A percentile compares a stretch with the other conserved stretches of the same genome.
phyloP scores from a whole-genome alignment of 768 basidiomycete genomes.

The Thelephora ganbajun region DNA sequence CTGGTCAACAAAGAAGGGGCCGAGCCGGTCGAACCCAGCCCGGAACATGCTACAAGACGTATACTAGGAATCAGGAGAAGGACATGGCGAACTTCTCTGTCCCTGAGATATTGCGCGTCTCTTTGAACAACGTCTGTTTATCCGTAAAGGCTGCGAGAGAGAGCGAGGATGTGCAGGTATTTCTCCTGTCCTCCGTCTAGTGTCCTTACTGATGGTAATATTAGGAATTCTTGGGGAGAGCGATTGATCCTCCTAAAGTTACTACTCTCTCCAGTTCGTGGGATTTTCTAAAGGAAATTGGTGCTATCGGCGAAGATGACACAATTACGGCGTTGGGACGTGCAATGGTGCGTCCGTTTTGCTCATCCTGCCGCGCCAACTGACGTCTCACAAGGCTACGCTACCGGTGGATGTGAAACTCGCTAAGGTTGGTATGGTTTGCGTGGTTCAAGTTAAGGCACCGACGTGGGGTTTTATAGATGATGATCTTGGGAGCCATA shows the following conservation, averaged over 20 bases:
- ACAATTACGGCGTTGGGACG: conserved; percentile 70
- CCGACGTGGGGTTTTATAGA: conserved; percentile 26
- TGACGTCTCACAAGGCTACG: conserved; percentile 35
- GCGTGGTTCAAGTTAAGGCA: background rate
- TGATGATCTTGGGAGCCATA: conserved; percentile 75
- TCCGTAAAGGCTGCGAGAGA: conserved; percentile 72
- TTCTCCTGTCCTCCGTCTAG: background rate
- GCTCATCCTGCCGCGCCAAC: background rate
- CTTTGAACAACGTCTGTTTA: conserved; percentile 70
- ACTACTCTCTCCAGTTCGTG: conserved; percentile 68
- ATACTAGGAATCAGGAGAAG: conserved; percentile 57
- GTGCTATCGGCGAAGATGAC: conserved; percentile 53
- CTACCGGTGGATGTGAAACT: conserved; percentile 83
- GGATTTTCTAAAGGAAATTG: conserved; percentile 58
- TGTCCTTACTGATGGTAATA: background rate
- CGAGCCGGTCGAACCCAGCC: conserved; percentile 80
- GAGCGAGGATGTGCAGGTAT: conserved; percentile 64
- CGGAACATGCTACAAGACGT: conserved; percentile 81
- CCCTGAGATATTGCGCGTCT: conserved; percentile 82
- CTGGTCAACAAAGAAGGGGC: conserved; percentile 73
- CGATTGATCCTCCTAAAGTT: conserved; percentile 73
- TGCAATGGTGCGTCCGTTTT: conserved; percentile 43
- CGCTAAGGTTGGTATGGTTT: conserved; percentile 44
- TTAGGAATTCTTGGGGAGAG: conserved; percentile 28
- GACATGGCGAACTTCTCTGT: conserved; percentile 59